A percentile compares a stretch with the other conserved stretches of the same genome.
These are phyloP conservation scores for Pestalotiopsis sp. DNA, from an alignment of 2,329 filamentous ascomycete species.

Conservation along the genomic window DNA sequence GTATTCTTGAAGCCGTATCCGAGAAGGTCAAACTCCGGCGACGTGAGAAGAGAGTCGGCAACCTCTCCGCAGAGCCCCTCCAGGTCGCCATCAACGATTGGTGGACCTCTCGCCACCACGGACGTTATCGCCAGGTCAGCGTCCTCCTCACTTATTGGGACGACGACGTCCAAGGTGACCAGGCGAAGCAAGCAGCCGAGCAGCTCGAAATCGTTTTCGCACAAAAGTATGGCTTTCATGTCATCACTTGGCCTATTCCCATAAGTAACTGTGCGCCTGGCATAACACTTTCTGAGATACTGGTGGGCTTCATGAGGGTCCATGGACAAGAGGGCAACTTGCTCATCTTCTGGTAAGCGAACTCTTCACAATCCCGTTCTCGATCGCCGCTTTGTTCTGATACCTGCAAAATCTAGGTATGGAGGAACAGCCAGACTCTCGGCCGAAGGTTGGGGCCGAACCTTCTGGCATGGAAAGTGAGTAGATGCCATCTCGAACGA, in stretches of 20 bases:
- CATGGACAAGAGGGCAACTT: not conserved
- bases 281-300: not conserved
- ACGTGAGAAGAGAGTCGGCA: not conserved
- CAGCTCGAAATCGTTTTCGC: conserved; percentile 5
- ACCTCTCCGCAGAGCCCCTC: not conserved
- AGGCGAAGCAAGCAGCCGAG: not conserved
- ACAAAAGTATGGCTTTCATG: conserved; percentile 7
- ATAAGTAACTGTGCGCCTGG: not conserved
- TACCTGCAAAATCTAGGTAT: conserved; percentile 3
- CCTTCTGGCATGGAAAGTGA: conserved; percentile 12
- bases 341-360: conserved; percentile 12
- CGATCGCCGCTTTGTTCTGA: not conserved
- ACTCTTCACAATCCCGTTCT: not conserved
- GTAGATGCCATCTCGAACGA: not conserved
- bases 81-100: not conserved
- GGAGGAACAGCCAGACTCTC: conserved; percentile 1
- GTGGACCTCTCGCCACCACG: conserved; percentile 2
- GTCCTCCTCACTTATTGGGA: conserved; percentile 13
- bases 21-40: not conserved
- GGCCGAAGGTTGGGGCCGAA: not conserved
- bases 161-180: conserved; percentile 4
- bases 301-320: not conserved
- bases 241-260: conserved; percentile 11
- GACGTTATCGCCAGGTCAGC: conserved; percentile 8
- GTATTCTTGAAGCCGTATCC: not conserved